Evolutionary conservation across 441 rosid species (phyloP).

Genomic region (Arabidopsis hybrid): DNA sequence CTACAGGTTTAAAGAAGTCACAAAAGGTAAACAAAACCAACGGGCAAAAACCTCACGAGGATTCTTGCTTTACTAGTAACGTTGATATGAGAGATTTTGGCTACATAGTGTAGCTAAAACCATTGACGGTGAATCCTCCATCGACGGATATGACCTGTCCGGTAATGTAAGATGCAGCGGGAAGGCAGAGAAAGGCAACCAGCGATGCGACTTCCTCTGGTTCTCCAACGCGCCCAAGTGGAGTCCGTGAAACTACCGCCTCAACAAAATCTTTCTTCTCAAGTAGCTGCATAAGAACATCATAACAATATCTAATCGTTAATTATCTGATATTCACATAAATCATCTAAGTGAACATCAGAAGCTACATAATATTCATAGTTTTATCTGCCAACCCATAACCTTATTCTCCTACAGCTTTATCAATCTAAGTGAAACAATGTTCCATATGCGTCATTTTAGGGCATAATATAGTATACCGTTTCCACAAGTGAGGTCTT

Average conservation of each 20-base stretch:
- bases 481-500: constrained; percentile 73
- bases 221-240: constrained; percentile 78
- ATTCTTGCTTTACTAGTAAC: constrained; percentile 13
- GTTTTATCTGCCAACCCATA: not conserved
- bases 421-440: constrained; percentile 5
- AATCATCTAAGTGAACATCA: not conserved
- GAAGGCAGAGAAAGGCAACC: constrained; percentile 83
- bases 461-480: constrained; percentile 38
- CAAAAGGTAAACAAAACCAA: not conserved
- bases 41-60: constrained; percentile 1
- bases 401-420: not conserved
- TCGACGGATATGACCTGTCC: constrained; percentile 82
- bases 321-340: constrained; percentile 5
- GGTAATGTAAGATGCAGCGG: constrained; percentile 84
- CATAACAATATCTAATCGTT: not conserved
- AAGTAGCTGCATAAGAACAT: constrained; percentile 56
- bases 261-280: constrained; percentile 57
- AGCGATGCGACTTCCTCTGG: constrained; percentile 79
- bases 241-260: constrained; percentile 63
- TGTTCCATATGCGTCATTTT: constrained; percentile 2
- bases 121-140: constrained; percentile 77
- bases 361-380: too few species aligned
- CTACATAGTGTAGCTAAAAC: constrained; percentile 51
- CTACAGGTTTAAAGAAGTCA: not conserved
- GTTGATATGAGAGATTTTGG: not conserved